Evolutionary conservation across 2,329 filamentous ascomycete genomes (phyloP).

Genomic region (Sarocladium oryzae): DNA sequence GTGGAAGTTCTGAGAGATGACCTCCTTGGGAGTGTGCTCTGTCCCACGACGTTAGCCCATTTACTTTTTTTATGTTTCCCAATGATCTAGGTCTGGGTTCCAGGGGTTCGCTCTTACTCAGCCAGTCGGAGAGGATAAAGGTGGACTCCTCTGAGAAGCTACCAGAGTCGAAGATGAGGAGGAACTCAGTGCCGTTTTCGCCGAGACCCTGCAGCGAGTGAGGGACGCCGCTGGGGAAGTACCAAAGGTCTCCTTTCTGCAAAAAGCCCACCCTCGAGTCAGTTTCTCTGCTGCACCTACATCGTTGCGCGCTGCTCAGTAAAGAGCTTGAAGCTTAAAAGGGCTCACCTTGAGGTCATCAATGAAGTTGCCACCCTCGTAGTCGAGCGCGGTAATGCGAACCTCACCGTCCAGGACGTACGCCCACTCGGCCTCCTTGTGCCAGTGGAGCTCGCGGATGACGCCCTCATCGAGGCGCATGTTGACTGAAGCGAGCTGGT

Average conservation of each 20-base stretch:
- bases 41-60: constrained; percentile 12
- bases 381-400: constrained; percentile 66
- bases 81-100: not conserved
- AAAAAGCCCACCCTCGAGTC: no score
- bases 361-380: constrained; percentile 69
- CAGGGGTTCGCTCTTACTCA: constrained; percentile 37
- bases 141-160: constrained; percentile 57
- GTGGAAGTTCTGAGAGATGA: constrained; percentile 70
- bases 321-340: no score
- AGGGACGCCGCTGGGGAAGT: constrained; percentile 71
- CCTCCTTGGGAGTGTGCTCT: constrained; percentile 65
- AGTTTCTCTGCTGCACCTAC: no score
- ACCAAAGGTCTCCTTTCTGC: constrained; percentile 69
- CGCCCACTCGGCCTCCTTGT: constrained; percentile 74
- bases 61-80: not conserved
- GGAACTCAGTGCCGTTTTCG: constrained; percentile 49
- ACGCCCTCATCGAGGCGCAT: constrained; percentile 70
- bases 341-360: constrained; percentile 53
- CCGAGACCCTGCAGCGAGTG: constrained; percentile 70
- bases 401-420: constrained; percentile 66
- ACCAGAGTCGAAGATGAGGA: constrained; percentile 44
- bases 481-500: constrained; percentile 70
- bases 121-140: constrained; percentile 68
- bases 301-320: no score
- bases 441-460: constrained; percentile 74